phyloP scores from a whole-genome alignment of 805 yeast species.

The Zygosaccharomyces bisporus region DNA sequence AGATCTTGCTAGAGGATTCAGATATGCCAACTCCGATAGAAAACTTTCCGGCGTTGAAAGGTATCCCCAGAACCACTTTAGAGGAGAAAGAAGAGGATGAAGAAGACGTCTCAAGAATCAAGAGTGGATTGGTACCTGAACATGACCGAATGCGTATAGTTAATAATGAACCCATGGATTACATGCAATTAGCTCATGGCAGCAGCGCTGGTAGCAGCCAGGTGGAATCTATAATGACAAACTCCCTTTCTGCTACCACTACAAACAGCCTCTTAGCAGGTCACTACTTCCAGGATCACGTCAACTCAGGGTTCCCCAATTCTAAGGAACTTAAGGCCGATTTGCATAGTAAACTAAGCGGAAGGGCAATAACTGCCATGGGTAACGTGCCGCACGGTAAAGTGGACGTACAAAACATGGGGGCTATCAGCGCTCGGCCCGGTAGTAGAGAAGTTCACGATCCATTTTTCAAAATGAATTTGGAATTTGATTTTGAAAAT shows the following conservation, averaged over 20 bases:
- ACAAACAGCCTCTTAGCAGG: slow-evolving; percentile 11
- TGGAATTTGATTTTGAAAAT: slow-evolving; percentile 29
- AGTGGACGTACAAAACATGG: neutral
- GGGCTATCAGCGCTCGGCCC: neutral
- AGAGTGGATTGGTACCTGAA: neutral
- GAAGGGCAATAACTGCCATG: slow-evolving; percentile 1
- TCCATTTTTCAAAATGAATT: slow-evolving; percentile 17
- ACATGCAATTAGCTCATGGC: slow-evolving; percentile 16
- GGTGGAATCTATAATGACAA: slow-evolving; percentile 25
- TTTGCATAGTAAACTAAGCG: neutral
- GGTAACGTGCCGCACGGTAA: neutral
- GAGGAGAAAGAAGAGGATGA: slow-evolving; percentile 18
- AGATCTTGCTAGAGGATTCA: slow-evolving; percentile 13
- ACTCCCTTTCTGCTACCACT: slow-evolving; percentile 24
- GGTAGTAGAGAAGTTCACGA: neutral
- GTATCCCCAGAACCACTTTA: slow-evolving; percentile 15
- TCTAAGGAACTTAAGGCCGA: slow-evolving; percentile 11
- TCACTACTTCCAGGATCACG: slow-evolving; percentile 14
- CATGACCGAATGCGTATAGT: slow-evolving; percentile 2
- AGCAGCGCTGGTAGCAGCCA: slow-evolving; percentile 26
- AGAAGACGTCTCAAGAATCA: neutral
- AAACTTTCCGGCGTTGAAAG: slow-evolving; percentile 18
- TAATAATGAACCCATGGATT: slow-evolving; percentile 12
- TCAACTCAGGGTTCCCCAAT: slow-evolving; percentile 13
- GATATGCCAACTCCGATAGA: slow-evolving; percentile 20